Evolutionary conservation across 2,329 filamentous ascomycete species (phyloP).

Genomic region (Fusarium pseudoanthophilum): DNA sequence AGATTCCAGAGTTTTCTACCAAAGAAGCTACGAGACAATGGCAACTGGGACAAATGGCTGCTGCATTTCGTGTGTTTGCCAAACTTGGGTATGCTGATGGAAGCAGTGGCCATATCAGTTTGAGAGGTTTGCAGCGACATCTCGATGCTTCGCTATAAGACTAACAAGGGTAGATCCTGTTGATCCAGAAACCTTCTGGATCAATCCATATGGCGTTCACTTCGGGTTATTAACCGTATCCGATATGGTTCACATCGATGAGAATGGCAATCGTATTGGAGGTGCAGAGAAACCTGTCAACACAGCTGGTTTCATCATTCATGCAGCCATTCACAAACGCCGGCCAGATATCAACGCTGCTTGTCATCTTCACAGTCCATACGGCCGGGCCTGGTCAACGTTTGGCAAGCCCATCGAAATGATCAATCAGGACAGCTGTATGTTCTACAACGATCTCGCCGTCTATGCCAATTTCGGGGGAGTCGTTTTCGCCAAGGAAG

Average conservation of each 20-base stretch:
- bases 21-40: slow-evolving; percentile 44
- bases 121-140: slow-evolving; percentile 38
- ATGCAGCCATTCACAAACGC: slow-evolving; percentile 71
- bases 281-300: slow-evolving; percentile 71
- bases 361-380: slow-evolving; percentile 72
- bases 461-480: slow-evolving; percentile 67
- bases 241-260: slow-evolving; percentile 74
- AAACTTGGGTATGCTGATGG: slow-evolving; percentile 58
- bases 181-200: slow-evolving; percentile 52
- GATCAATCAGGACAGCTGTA: slow-evolving; percentile 73
- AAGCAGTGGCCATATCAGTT: slow-evolving; percentile 58
- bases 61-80: slow-evolving; percentile 60
- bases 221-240: slow-evolving; percentile 72
- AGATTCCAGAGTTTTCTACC: slow-evolving; percentile 32
- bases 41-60: slow-evolving; percentile 54
- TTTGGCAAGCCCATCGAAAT: slow-evolving; percentile 73
- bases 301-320: slow-evolving; percentile 75
- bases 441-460: slow-evolving; percentile 70
- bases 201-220: slow-evolving; percentile 71
- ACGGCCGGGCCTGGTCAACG: slow-evolving; percentile 72
- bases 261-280: slow-evolving; percentile 67
- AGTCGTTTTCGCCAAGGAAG: slow-evolving; percentile 66
- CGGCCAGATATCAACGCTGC: slow-evolving; percentile 72
- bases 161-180: slow-evolving; percentile 47
- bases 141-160: accelerated